Evolutionary conservation across 805 yeast species (phyloP).

Genomic region (Scheffersomyces lignosus): DNA sequence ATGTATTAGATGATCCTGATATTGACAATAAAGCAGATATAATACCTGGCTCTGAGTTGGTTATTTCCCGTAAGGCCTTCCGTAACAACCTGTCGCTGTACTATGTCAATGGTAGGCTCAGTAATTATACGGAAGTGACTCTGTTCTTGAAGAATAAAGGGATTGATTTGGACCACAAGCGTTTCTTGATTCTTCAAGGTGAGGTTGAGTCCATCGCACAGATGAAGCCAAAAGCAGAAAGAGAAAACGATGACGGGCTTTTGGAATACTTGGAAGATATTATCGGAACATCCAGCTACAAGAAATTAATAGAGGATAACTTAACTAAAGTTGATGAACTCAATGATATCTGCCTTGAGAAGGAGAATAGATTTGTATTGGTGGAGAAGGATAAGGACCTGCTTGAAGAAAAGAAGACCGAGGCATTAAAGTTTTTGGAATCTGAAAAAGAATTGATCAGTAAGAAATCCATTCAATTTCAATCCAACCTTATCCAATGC

Average conservation of each 20-base stretch:
- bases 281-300: conserved; percentile 89
- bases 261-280: conserved; percentile 94
- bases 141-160: conserved; percentile 73
- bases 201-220: conserved; percentile 98
- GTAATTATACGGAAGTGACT: conserved; percentile 80
- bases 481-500: conserved; percentile 46
- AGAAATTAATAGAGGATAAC: conserved; percentile 68
- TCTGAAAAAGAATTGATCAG: conserved; percentile 61
- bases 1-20: conserved; percentile 59
- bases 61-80: conserved; percentile 79
- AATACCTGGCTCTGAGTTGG: conserved; percentile 57
- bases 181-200: conserved; percentile 94
- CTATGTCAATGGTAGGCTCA: conserved; percentile 65
- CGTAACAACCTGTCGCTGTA: conserved; percentile 77
- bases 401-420: conserved; percentile 65
- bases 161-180: conserved; percentile 89
- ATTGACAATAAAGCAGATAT: conserved; percentile 27
- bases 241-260: conserved; percentile 88
- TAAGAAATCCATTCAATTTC: conserved; percentile 56
- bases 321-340: conserved; percentile 63
- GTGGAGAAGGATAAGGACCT: conserved; percentile 73
- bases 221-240: conserved; percentile 97
- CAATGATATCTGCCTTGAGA: conserved; percentile 79
- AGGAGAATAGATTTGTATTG: conserved; percentile 73
- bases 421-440: conserved; percentile 64